phyloP scores from a whole-genome alignment of 1,139 yeast genomes.

The Taphrina pruni region DNA sequence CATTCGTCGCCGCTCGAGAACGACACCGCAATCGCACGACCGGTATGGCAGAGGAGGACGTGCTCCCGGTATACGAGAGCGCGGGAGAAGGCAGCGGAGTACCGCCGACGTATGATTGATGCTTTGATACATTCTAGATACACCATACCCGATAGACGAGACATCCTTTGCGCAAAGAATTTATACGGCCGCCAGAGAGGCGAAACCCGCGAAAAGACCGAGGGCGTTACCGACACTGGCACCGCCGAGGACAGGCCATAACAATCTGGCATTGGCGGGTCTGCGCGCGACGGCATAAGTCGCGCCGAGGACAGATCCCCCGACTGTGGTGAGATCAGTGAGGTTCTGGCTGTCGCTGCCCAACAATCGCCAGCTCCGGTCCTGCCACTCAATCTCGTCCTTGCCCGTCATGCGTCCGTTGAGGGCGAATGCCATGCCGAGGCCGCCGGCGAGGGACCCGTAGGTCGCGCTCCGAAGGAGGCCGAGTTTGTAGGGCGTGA shows the following conservation, averaged over 20 bases:
- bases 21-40: slow-evolving; percentile 17
- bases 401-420: slow-evolving; percentile 5
- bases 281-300: background rate
- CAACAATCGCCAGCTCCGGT: slow-evolving; percentile 10
- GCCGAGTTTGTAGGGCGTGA: slow-evolving; percentile 9
- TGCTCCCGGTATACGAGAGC: slow-evolving; percentile 13
- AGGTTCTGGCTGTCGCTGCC: background rate
- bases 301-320: slow-evolving; percentile 1
- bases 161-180: too few relatives aligned
- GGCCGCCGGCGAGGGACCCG: slow-evolving; percentile 3
- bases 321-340: slow-evolving; percentile 1
- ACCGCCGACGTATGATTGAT: slow-evolving; percentile 19
- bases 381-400: slow-evolving; percentile 18
- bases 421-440: background rate
- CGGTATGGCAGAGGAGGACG: background rate
- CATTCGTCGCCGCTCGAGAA: slow-evolving; percentile 22
- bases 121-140: too few relatives aligned
- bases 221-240: slow-evolving; percentile 11
- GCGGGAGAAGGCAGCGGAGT: slow-evolving; percentile 19
- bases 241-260: background rate
- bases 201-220: slow-evolving; percentile 7
- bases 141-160: too few relatives aligned
- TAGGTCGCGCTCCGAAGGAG: background rate
- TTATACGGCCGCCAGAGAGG: background rate
- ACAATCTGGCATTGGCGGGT: background rate